Evolutionary conservation across 805 yeast genomes (phyloP).

Genomic region (Candida sakaeoensis): DNA sequence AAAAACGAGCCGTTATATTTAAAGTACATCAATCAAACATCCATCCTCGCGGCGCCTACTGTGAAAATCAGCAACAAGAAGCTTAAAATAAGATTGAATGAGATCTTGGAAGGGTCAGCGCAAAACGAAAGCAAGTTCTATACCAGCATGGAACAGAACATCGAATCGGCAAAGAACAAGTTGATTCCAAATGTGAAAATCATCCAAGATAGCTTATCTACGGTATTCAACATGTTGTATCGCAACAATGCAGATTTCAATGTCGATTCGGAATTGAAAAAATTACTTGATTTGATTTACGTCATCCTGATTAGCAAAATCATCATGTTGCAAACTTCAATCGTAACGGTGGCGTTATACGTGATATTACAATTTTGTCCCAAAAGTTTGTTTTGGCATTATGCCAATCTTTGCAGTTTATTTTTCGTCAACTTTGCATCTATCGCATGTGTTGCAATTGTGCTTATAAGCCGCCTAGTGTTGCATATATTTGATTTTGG

Average conservation of each 20-base stretch:
- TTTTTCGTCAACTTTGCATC: neutral
- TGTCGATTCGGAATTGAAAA: neutral
- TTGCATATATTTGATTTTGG: neutral
- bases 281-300: neutral
- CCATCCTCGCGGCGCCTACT: constrained; percentile 19
- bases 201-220: neutral
- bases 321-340: neutral
- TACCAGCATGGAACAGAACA: neutral
- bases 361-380: constrained; percentile 1
- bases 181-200: neutral
- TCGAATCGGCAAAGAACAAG: neutral
- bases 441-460: neutral
- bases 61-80: constrained; percentile 6
- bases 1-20: constrained; percentile 19
- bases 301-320: constrained; percentile 1
- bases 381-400: constrained; percentile 4
- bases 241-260: neutral
- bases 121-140: too few relatives aligned
- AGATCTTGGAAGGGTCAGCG: too few relatives aligned
- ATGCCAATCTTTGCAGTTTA: neutral
- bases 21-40: constrained; percentile 11
- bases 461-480: neutral
- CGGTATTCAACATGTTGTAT: neutral
- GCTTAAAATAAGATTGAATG: constrained; percentile 1
- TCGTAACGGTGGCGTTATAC: neutral